A percentile compares a stretch with the other conserved stretches of the same genome.
Conservation (phyloP, 2,329 filamentous ascomycete genomes). For the Aspergillus sp. region DNA sequence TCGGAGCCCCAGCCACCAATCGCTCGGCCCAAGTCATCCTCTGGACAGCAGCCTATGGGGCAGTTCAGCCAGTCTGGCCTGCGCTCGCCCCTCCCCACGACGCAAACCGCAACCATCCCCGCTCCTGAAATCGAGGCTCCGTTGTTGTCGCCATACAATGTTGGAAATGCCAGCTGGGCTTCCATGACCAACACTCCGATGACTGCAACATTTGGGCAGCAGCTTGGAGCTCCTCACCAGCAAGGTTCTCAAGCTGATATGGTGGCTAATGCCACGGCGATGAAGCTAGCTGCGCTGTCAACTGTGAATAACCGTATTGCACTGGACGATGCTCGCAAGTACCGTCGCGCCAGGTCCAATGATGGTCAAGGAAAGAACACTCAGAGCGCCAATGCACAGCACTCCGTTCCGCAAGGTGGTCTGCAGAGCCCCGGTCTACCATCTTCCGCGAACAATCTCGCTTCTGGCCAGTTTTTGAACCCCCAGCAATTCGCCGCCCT, state of each 20-base stretch:
- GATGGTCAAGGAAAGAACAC: slow-evolving; percentile 59
- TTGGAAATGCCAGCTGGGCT: slow-evolving; percentile 89
- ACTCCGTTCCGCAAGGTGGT: slow-evolving; percentile 64
- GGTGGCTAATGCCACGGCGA: slow-evolving; percentile 97
- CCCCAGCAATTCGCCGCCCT: slow-evolving; percentile 82
- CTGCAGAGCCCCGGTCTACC: slow-evolving; percentile 63
- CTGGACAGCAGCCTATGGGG: slow-evolving; percentile 79
- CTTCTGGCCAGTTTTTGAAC: slow-evolving; percentile 83
- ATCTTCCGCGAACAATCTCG: slow-evolving; percentile 73
- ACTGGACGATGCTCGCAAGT: slow-evolving; percentile 94
- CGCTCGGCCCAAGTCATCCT: slow-evolving; percentile 73
- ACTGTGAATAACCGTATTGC: slow-evolving; percentile 98
- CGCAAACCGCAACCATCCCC: slow-evolving; percentile 81
- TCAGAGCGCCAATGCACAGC: slow-evolving; percentile 46
- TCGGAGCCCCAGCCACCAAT: slow-evolving; percentile 53
- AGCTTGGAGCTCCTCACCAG: slow-evolving; percentile 40
- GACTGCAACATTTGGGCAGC: slow-evolving; percentile 75
- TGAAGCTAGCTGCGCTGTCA: slow-evolving; percentile 95
- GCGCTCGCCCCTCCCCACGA: slow-evolving; percentile 78
- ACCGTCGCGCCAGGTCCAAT: slow-evolving; percentile 84
- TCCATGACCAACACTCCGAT: slow-evolving; percentile 98
- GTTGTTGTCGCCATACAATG: slow-evolving; percentile 75
- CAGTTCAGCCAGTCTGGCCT: slow-evolving; percentile 86
- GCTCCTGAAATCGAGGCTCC: slow-evolving; percentile 76
- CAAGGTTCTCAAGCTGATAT: slow-evolving; percentile 79